These are phyloP conservation scores for Euclidium syriacum DNA, from an alignment of 345 rosid genomes.

Conservation along the genomic window DNA sequence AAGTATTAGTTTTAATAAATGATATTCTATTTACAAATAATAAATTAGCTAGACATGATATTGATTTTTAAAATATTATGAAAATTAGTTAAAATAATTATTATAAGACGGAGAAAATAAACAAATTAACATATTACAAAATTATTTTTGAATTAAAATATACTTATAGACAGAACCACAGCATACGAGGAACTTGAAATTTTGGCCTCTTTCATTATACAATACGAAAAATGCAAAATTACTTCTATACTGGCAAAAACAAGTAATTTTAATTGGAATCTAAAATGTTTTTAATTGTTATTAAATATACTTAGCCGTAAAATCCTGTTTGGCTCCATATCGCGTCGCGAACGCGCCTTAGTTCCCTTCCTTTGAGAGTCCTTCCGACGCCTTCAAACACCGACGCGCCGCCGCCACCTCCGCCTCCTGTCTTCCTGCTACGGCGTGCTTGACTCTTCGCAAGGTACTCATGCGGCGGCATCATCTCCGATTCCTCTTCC, in stretches of 20 bases:
- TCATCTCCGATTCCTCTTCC: constrained; percentile 55
- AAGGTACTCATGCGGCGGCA: constrained; percentile 95
- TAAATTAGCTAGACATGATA: too few relatives aligned
- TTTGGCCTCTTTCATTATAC: neutral
- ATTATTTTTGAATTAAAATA: neutral
- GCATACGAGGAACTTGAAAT: constrained; percentile 13
- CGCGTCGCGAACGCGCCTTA: constrained; percentile 89
- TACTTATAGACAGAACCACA: constrained; percentile 5
- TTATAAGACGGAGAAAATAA: too few relatives aligned
- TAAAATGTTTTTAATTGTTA: too few relatives aligned
- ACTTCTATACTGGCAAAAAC: constrained; percentile 22
- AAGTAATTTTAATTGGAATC: constrained; percentile 6
- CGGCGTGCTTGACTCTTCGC: constrained; percentile 60
- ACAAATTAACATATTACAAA: neutral
- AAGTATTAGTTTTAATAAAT: too few relatives aligned
- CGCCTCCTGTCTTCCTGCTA: constrained; percentile 42
- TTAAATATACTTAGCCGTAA: constrained; percentile 52
- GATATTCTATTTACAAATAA: too few relatives aligned
- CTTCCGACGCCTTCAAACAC: constrained; percentile 89
- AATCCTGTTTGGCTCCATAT: constrained; percentile 94
- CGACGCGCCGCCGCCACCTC: constrained; percentile 44
- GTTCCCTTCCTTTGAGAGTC: constrained; percentile 87
- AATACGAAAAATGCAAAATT: constrained; percentile 9
- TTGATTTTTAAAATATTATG: too few relatives aligned
- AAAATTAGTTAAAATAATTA: too few relatives aligned